These are phyloP conservation scores for Debaryomyces robertsiae DNA, from an alignment of 1,139 yeast species.

Conservation along the genomic window DNA sequence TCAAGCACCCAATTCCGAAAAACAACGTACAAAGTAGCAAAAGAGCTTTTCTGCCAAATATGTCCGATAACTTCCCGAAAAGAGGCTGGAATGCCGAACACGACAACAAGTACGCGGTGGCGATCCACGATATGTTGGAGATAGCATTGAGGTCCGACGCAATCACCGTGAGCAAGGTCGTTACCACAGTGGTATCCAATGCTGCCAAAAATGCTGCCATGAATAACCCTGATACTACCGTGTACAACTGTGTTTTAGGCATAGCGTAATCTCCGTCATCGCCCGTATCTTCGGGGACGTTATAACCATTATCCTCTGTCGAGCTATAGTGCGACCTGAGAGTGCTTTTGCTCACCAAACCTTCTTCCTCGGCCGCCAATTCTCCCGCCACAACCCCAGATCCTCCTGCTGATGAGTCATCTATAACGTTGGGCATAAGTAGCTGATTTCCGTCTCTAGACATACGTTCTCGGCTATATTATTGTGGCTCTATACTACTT, in stretches of 20 bases:
- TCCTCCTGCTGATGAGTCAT: conserved; percentile 43
- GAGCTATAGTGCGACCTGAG: conserved; percentile 17
- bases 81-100: conserved; percentile 63
- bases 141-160: conserved; percentile 48
- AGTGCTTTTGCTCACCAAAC: conserved; percentile 17
- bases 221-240: conserved; percentile 38
- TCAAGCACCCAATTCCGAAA: conserved; percentile 43
- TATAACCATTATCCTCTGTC: conserved; percentile 10
- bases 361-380: conserved; percentile 43
- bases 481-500: background rate
- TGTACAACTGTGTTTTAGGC: conserved; percentile 32
- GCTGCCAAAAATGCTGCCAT: conserved; percentile 48
- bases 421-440: conserved; percentile 31
- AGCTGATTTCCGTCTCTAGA: conserved; percentile 1
- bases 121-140: conserved; percentile 49
- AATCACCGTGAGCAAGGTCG: conserved; percentile 43
- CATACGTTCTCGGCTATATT: background rate
- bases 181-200: conserved; percentile 47
- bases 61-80: conserved; percentile 83
- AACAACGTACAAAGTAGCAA: conserved; percentile 37
- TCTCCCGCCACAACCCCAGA: conserved; percentile 55
- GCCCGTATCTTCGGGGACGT: conserved; percentile 11
- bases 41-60: conserved; percentile 69
- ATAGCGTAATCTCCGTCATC: conserved; percentile 34
- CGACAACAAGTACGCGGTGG: conserved; percentile 45